These are phyloP conservation scores for Hymenoscyphus occultus DNA, from an alignment of 2,329 filamentous ascomycete genomes.

Conservation along the genomic window DNA sequence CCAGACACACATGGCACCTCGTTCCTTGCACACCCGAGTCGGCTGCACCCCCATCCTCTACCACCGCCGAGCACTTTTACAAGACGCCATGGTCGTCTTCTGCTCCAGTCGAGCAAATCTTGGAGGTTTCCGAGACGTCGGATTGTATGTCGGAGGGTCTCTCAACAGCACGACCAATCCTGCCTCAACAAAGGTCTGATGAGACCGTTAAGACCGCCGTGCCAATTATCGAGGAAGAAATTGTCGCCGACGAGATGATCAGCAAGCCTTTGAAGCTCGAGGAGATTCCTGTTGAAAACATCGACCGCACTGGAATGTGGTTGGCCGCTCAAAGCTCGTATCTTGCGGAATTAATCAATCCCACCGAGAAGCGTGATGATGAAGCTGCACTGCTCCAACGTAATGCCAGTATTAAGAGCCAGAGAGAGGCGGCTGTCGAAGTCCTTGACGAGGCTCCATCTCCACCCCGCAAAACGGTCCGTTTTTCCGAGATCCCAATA, in stretches of 20 bases:
- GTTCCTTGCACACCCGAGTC: constrained; percentile 52
- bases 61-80: constrained; percentile 91
- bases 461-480: constrained; percentile 68
- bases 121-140: constrained; percentile 50
- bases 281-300: constrained; percentile 65
- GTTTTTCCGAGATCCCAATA: constrained; percentile 56
- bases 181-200: constrained; percentile 41
- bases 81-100: constrained; percentile 70
- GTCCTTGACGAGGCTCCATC: constrained; percentile 40
- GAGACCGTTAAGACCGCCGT: constrained; percentile 38
- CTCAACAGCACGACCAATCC: constrained; percentile 60
- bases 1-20: constrained; percentile 79
- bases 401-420: constrained; percentile 29
- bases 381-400: constrained; percentile 35
- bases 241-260: constrained; percentile 62
- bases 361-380: constrained; percentile 44
- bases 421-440: constrained; percentile 30
- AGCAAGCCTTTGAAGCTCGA: constrained; percentile 68
- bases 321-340: constrained; percentile 78
- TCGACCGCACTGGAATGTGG: constrained; percentile 86
- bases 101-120: constrained; percentile 61
- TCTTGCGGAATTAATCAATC: constrained; percentile 62
- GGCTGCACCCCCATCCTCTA: constrained; percentile 70
- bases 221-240: constrained; percentile 42
- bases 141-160: constrained; percentile 57